Base-by-base conservation (phyloP, 2,329 filamentous ascomycete species). In the Chaetothyriales sp. region DNA sequence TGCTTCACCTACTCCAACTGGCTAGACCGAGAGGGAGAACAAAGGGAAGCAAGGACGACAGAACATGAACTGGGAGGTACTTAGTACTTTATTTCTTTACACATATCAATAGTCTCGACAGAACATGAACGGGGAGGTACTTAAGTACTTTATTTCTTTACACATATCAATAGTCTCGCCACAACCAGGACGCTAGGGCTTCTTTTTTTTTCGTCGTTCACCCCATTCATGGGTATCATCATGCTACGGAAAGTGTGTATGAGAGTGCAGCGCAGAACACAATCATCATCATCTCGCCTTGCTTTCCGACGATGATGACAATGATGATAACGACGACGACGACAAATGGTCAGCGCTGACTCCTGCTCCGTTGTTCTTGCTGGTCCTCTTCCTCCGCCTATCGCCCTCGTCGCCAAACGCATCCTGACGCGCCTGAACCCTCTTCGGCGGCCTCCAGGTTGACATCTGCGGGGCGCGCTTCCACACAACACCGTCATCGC, bases 401-500 rank as follows among this genome's bases (percentile, higher is more conserved):
- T 53, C 47, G 10, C 44, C 54, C 13, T 60, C 56, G 3, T 40
- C 50, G 15, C 55, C 57, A 50, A 62, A 62, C 5, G 58, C 58
- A 45, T 60, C 58, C 8, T 53, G 47, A 29, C 58, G 54, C 13
- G 50, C 59, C 45, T 58, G 50, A 33, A 15, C 10, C 53, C 60
- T 51, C 54, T 60, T 58, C 7, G 58, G 55, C 18, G 53, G 56
- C 20, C 55, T 54, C 58, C 56, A 61, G 4, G 54, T 46, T 45
- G 59, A 48, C 53, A 59, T 54, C 28, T 46, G 51, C 10, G 53
- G 48, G 5, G 54, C 49, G 49, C 60, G 47, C 46, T 57, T 61
- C 50, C 54, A 61, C 19, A 61, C 29, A 18, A 61, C 54, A 46
- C 59, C 60, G 44, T 60, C 60, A 18, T 61, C 60, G 50, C 60